Conservation (phyloP, 495 filamentous ascomycete species). For the Podospora sp. region DNA sequence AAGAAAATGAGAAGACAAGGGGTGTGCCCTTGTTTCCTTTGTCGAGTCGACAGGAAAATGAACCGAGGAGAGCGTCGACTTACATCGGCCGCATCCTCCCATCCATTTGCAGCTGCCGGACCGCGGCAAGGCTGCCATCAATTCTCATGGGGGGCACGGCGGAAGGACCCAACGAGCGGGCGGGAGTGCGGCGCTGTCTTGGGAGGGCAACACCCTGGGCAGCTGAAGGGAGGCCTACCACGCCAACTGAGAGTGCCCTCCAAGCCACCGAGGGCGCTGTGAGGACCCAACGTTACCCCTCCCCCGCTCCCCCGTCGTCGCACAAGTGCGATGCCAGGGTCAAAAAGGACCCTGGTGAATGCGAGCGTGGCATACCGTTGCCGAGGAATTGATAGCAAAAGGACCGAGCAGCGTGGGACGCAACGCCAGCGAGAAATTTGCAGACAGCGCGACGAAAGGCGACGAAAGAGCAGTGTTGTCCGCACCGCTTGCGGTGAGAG, state of each 20-base stretch:
- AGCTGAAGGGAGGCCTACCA: conserved; percentile 14
- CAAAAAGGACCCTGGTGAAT: conserved; percentile 6
- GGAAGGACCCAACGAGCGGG: background rate
- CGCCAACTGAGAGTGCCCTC: background rate
- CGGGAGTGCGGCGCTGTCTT: conserved; percentile 4
- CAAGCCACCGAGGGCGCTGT: conserved; percentile 1
- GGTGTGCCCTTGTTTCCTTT: background rate
- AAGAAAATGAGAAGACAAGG: background rate
- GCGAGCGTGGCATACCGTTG: background rate
- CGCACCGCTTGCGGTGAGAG: background rate
- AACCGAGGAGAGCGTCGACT: background rate
- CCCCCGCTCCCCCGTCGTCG: conserved; percentile 2
- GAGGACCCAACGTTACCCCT: conserved; percentile 7
- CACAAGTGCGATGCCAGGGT: conserved; percentile 4
- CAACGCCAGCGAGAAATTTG: conserved; percentile 1
- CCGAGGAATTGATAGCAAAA: conserved; percentile 7
- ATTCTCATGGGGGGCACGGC: background rate
- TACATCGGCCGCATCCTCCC: background rate
- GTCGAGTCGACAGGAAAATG: background rate
- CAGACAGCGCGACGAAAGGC: background rate
- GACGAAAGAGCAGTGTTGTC: conserved; percentile 8
- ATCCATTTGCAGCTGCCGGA: background rate
- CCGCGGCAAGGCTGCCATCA: conserved; percentile 7
- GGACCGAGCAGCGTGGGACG: background rate
- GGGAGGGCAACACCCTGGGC: background rate